phyloP scores from a whole-genome alignment of 139 green algal genomes.

The Edaphochlamys debaryana region DNA sequence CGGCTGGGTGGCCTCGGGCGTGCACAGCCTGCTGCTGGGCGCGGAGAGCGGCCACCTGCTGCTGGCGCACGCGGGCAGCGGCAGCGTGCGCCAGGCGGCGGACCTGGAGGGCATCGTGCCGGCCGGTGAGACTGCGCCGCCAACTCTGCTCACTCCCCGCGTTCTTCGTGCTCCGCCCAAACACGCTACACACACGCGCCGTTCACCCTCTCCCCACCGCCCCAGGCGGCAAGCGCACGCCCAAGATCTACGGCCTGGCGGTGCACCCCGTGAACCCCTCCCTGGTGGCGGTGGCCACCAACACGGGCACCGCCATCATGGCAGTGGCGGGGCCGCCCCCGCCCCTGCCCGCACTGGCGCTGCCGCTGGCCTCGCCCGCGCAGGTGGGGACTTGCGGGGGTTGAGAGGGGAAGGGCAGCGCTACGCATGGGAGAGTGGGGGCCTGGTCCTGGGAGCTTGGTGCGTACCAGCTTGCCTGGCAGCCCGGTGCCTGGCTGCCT shows the following conservation, averaged over 20 bases:
- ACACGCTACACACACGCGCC: too few relatives aligned
- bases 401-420: too few relatives aligned
- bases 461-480: too few relatives aligned
- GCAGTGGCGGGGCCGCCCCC: slow-evolving; percentile 25
- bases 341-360: slow-evolving; percentile 41
- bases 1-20: slow-evolving; percentile 26
- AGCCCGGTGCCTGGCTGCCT: too few relatives aligned
- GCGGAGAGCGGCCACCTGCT: slow-evolving; percentile 46
- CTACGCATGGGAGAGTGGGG: too few relatives aligned
- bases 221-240: slow-evolving; percentile 54
- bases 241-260: slow-evolving; percentile 64
- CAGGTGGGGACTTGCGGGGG: background rate
- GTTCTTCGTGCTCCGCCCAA: too few relatives aligned
- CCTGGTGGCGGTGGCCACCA: slow-evolving; percentile 51
- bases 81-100: slow-evolving; percentile 39
- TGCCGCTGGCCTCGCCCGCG: slow-evolving; percentile 47
- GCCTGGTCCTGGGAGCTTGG: too few relatives aligned
- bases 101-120: slow-evolving; percentile 52
- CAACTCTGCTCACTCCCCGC: too few relatives aligned
- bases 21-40: slow-evolving; percentile 47
- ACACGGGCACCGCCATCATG: slow-evolving; percentile 57
- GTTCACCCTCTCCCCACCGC: too few relatives aligned
- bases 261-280: slow-evolving; percentile 57
- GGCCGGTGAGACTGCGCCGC: slow-evolving; percentile 26
- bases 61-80: slow-evolving; percentile 40